phyloP scores from a whole-genome alignment of 2,329 filamentous ascomycete genomes.

The Exophiala oligosperma region DNA sequence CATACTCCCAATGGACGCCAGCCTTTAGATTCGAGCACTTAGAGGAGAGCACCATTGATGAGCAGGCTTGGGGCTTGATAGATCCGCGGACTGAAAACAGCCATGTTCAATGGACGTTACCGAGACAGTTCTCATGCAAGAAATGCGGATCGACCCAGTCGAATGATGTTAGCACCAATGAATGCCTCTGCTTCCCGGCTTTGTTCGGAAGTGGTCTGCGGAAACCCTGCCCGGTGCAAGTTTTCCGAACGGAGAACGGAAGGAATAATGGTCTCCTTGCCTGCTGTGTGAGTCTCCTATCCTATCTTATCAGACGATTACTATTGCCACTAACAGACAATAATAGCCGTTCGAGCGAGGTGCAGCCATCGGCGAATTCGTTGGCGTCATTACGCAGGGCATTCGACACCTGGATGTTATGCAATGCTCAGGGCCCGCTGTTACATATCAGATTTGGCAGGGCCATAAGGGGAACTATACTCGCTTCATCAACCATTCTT shows the following conservation, averaged over 20 bases:
- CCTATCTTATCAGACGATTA: constrained; percentile 32
- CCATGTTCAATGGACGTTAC: neutral
- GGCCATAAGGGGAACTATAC: constrained; percentile 58
- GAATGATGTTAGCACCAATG: constrained; percentile 50
- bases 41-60: constrained; percentile 6
- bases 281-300: constrained; percentile 52
- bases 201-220: constrained; percentile 49
- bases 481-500: constrained; percentile 60
- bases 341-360: constrained; percentile 48
- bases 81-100: constrained; percentile 5
- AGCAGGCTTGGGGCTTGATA: neutral
- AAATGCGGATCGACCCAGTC: constrained; percentile 40
- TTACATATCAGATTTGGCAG: constrained; percentile 59
- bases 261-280: constrained; percentile 55
- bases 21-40: constrained; percentile 51
- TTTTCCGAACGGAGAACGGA: constrained; percentile 55
- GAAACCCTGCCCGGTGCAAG: constrained; percentile 48
- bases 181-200: constrained; percentile 55
- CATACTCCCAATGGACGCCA: constrained; percentile 50
- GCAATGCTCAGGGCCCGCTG: constrained; percentile 34
- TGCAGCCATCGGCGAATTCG: constrained; percentile 55
- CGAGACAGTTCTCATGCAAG: neutral
- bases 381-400: constrained; percentile 56
- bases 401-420: constrained; percentile 57
- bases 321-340: neutral